Base-by-base conservation (phyloP, 805 yeast species). In the Grigorovia jiainica region DNA sequence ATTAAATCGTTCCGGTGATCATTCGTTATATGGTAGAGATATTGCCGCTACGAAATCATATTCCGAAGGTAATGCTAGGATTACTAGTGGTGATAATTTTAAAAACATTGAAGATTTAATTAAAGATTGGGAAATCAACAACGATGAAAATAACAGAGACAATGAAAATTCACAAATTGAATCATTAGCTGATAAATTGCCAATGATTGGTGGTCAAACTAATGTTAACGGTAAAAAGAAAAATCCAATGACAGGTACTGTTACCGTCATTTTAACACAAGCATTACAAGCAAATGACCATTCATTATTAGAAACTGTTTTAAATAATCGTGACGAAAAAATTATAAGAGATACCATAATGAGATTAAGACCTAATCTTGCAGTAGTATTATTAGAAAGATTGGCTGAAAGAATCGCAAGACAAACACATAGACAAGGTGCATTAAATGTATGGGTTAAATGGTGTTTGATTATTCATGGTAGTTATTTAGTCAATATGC, bases 281-380 rank as follows among this genome's bases (percentile, higher is more conserved):
- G 90, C 98, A 0, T 70, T 92, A 47, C 79, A 77, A 53, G 79
- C 94, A 17, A 85, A 84, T 54, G 99, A 92, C 59, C 87, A 80
- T 53, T 67, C 92, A 8, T 68, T 92, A 43, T 70, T 92, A 47
- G 97, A 92, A 60, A 77, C 86, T 3, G 95, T 95, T 10, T 70
- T 92, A 48, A 58, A 65, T 46, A 68, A 68, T 45, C 59, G 71
- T 18, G 78, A 76, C 48, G 75, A 75, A 38, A 67, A 60, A 20
- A 69, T 73, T 43, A 70, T 78, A 45, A 70, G 73, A 57, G 63
- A 70, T 11, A 73, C 84, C 0, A 70, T 82, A 34, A 71, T 73
- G 47, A 63, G 76, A 39, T 62, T 84, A 33, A 72, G 75, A 39
- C 73, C 83, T 7, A 55, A 66, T 1, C 65, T 78, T 29, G 76